phyloP scores from a whole-genome alignment of 2,329 filamentous ascomycete genomes.

The Xylariaceae sp. region DNA sequence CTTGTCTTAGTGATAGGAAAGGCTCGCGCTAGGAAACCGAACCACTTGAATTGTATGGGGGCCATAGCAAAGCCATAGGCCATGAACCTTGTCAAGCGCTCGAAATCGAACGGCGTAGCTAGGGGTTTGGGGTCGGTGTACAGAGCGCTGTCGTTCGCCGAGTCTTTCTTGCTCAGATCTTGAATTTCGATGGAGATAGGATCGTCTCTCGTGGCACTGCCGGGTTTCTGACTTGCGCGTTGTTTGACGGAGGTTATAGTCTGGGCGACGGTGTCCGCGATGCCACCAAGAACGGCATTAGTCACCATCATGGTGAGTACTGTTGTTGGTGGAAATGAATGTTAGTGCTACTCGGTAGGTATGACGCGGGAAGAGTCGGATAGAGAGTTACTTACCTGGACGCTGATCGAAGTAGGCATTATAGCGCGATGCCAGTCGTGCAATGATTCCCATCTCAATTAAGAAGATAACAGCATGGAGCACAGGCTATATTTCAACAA shows the following conservation, averaged over 20 bases:
- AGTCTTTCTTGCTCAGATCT: slow-evolving; percentile 83
- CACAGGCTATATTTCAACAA: slow-evolving; percentile 69
- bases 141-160: slow-evolving; percentile 68
- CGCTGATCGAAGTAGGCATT: slow-evolving; percentile 93
- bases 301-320: slow-evolving; percentile 99
- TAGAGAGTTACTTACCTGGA: slow-evolving; percentile 65
- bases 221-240: slow-evolving; percentile 68
- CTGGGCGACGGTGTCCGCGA: slow-evolving; percentile 96
- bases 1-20: slow-evolving; percentile 86
- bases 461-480: slow-evolving; percentile 85
- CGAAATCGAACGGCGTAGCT: slow-evolving; percentile 92
- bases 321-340: slow-evolving; percentile 42
- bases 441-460: slow-evolving; percentile 86
- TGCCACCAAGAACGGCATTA: slow-evolving; percentile 92
- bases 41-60: slow-evolving; percentile 95
- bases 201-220: slow-evolving; percentile 66
- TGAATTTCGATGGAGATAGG: slow-evolving; percentile 85
- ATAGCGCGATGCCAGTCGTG: slow-evolving; percentile 83
- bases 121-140: slow-evolving; percentile 68
- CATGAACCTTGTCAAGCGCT: slow-evolving; percentile 94
- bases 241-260: slow-evolving; percentile 83
- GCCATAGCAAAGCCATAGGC: slow-evolving; percentile 97
- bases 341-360: slow-evolving; percentile 1
- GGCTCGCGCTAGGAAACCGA: slow-evolving; percentile 78
- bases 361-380: neutral